Evolutionary conservation across 2,329 filamentous ascomycete genomes (phyloP).

Genomic region (Beauveria sp.): DNA sequence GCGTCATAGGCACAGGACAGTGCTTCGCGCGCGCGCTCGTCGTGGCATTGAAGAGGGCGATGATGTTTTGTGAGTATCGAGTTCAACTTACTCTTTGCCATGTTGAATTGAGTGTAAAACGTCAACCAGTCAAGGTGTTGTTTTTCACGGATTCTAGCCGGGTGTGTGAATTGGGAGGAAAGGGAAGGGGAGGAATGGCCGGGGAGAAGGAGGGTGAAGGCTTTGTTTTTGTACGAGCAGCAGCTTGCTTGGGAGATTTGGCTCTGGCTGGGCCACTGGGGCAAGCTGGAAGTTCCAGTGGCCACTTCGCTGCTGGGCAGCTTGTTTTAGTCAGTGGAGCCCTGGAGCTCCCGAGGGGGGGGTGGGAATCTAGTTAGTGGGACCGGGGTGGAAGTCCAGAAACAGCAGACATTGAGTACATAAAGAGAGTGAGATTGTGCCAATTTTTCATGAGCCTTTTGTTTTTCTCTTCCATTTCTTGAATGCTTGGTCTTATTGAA

Average conservation of each 20-base stretch:
- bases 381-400: not conserved
- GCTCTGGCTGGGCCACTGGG: not conserved
- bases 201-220: not conserved
- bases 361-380: not conserved
- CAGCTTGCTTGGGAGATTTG: not conserved
- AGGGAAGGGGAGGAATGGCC: not conserved
- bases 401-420: not conserved
- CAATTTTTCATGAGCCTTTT: no score
- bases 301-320: not conserved
- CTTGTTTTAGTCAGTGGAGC: slow-evolving; percentile 3
- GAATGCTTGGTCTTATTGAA: no score
- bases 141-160: slow-evolving; percentile 4
- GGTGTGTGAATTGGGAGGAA: not conserved
- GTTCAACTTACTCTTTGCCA: slow-evolving; percentile 12
- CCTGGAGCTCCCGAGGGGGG: not conserved
- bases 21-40: not conserved
- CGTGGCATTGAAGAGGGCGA: not conserved
- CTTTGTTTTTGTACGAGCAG: slow-evolving; percentile 8
- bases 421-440: not conserved
- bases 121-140: not conserved
- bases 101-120: not conserved
- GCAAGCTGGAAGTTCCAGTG: not conserved
- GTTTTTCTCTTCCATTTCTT: no score
- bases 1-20: not conserved
- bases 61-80: not conserved